Evolutionary conservation across 148 eudicot species (phyloP).

Genomic region (Euryodendron excelsum): DNA sequence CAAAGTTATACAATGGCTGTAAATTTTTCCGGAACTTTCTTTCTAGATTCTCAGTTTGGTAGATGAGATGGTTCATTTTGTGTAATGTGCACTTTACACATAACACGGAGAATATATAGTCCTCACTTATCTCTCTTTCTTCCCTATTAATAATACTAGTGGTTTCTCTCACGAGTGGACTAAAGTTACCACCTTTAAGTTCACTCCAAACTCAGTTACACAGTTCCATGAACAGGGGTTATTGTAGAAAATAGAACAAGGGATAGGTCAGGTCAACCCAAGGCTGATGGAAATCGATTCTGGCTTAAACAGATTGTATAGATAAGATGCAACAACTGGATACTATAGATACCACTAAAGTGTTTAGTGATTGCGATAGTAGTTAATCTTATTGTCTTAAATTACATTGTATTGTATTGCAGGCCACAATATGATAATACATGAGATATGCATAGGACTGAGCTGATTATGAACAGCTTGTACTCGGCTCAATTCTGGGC

Average conservation of each 20-base stretch:
- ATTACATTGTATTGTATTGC: too few relatives aligned
- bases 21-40: not conserved
- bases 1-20: not conserved
- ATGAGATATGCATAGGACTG: not conserved
- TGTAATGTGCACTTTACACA: too few relatives aligned
- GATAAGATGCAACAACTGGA: not conserved
- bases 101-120: not conserved
- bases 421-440: too few relatives aligned
- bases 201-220: not conserved
- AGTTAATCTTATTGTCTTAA: not conserved
- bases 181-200: not conserved
- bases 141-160: not conserved
- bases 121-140: not conserved
- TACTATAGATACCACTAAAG: not conserved
- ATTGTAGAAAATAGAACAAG: not conserved
- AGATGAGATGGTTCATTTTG: constrained; percentile 2
- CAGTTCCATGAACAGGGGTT: not conserved
- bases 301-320: not conserved
- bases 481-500: too few relatives aligned
- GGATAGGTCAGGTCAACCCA: not conserved
- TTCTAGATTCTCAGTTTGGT: constrained; percentile 1
- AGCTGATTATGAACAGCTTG: too few relatives aligned
- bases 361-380: not conserved
- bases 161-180: not conserved
- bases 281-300: not conserved